Evolutionary conservation across 2,329 filamentous ascomycete genomes (phyloP).

Genomic region (Xylariaceae sp.): DNA sequence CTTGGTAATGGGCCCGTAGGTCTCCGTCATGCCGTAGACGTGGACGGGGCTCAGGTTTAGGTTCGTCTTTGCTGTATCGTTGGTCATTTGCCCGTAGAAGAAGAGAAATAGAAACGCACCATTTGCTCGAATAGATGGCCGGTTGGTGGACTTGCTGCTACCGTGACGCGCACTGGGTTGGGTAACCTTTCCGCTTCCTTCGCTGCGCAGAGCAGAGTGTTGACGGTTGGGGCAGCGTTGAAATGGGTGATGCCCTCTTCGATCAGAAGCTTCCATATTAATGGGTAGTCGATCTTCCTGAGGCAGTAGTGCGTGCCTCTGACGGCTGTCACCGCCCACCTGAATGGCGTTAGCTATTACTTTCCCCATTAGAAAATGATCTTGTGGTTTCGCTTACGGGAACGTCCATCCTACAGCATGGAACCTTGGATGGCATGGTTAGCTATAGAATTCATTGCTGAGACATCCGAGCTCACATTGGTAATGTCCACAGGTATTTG

Average conservation of each 20-base stretch:
- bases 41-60: conserved; percentile 91
- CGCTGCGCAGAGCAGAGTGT: conserved; percentile 86
- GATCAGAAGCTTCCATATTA: conserved; percentile 90
- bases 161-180: conserved; percentile 81
- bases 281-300: conserved; percentile 90
- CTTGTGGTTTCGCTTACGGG: conserved; percentile 53
- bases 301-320: conserved; percentile 95
- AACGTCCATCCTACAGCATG: conserved; percentile 83
- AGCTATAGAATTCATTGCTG: background rate
- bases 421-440: conserved; percentile 52
- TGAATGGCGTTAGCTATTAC: conserved; percentile 14
- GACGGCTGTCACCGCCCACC: conserved; percentile 88
- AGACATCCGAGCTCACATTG: conserved; percentile 70
- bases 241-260: conserved; percentile 91
- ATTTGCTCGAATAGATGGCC: conserved; percentile 93
- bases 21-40: conserved; percentile 88
- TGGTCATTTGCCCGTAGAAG: too few relatives aligned
- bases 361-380: background rate
- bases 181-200: conserved; percentile 75
- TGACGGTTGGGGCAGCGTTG: conserved; percentile 94
- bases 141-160: conserved; percentile 89
- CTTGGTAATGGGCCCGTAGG: conserved; percentile 94
- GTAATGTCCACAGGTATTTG: conserved; percentile 89
- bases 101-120: conserved; percentile 53
- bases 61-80: conserved; percentile 36